Percentiles rank a stretch among this genome's conserved stretches.
phyloP scores from a whole-genome alignment of 2,329 filamentous ascomycete genomes.

The Thielaviopsis cerberus region DNA sequence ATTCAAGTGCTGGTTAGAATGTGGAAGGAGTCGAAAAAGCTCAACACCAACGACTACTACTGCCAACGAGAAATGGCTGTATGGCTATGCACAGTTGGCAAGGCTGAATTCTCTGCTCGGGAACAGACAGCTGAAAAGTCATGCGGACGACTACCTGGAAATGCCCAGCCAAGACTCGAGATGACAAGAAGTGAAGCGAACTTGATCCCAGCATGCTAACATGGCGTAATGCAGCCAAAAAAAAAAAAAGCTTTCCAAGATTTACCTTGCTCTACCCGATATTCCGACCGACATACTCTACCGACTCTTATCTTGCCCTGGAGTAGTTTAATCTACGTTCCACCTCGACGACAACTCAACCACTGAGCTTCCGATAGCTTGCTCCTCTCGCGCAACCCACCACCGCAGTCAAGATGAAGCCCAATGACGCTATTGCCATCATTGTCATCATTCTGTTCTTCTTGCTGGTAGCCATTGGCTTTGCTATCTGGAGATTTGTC shows the following conservation, averaged over 20 bases:
- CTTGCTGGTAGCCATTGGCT: constrained; percentile 40
- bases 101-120: not conserved
- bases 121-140: not conserved
- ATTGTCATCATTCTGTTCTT: constrained; percentile 50
- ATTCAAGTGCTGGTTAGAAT: not conserved
- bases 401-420: constrained; percentile 33
- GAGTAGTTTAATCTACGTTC: not conserved
- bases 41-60: not conserved
- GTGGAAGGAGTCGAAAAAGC: not conserved
- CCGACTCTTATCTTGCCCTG: constrained; percentile 2
- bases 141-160: not conserved
- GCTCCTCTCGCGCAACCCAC: not conserved
- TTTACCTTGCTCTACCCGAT: not conserved
- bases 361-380: not conserved
- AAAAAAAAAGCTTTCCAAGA: not conserved
- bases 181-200: not conserved
- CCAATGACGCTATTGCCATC: constrained; percentile 50
- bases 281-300: not conserved
- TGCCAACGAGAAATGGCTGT: not conserved
- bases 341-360: not conserved
- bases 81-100: not conserved
- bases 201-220: not conserved
- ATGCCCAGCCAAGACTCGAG: not conserved
- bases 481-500: constrained; percentile 45
- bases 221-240: not conserved